Conservation (phyloP, 2,329 filamentous ascomycete genomes). For the Metarhizium humberi region DNA sequence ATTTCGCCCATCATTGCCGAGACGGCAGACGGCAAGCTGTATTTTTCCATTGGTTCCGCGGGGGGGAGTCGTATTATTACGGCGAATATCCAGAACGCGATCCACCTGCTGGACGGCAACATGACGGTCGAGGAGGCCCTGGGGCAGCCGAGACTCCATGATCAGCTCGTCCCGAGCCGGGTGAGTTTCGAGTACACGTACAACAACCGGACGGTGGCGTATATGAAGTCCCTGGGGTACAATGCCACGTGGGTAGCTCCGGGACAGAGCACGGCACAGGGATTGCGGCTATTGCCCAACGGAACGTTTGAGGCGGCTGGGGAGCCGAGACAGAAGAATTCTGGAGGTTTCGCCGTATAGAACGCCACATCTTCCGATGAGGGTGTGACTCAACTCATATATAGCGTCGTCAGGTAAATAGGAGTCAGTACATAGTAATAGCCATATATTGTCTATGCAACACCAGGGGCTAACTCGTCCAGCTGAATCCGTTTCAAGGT, state of each 20-base stretch:
- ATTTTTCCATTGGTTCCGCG: conserved; percentile 65
- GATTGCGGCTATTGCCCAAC: conserved; percentile 53
- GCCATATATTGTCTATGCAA: neutral
- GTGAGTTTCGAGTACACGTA: conserved; percentile 64
- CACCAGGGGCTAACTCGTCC: too few relatives aligned
- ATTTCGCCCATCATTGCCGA: conserved; percentile 74
- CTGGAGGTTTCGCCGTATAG: conserved; percentile 52
- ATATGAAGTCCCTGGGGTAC: conserved; percentile 57
- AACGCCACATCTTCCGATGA: neutral
- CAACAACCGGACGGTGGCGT: conserved; percentile 59
- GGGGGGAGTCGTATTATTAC: conserved; percentile 83
- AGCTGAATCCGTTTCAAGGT: too few relatives aligned
- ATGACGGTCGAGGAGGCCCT: conserved; percentile 56
- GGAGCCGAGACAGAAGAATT: conserved; percentile 71
- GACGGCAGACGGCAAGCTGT: conserved; percentile 55
- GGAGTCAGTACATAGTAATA: neutral
- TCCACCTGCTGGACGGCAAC: conserved; percentile 61
- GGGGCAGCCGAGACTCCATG: conserved; percentile 63
- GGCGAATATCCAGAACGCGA: conserved; percentile 66
- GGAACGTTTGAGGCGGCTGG: conserved; percentile 68
- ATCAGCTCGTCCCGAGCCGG: conserved; percentile 66
- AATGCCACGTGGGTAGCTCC: conserved; percentile 64
- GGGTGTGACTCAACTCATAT: neutral
- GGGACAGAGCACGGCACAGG: conserved; percentile 64
- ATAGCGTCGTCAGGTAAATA: neutral